A percentile compares a stretch with the other conserved stretches of the same genome.
Conservation (phyloP, 495 filamentous ascomycete genomes). For the Trichoderma orchidacearum region DNA sequence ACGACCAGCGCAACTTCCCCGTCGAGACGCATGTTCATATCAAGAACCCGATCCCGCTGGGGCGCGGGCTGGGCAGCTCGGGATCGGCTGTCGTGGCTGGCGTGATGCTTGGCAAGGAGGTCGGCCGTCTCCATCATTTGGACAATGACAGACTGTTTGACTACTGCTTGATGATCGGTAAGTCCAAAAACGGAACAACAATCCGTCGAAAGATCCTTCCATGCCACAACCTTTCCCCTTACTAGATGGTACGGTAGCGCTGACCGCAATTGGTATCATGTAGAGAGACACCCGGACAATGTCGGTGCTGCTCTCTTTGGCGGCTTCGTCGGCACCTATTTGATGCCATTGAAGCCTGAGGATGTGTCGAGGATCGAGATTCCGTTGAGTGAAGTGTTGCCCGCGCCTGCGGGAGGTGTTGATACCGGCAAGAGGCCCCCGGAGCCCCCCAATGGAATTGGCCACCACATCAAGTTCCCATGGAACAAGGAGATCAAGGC, state of each 20-base stretch:
- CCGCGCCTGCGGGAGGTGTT: constrained; percentile 69
- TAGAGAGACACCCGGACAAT: constrained; percentile 92
- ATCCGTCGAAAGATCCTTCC: background rate
- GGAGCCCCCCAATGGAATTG: constrained; percentile 78
- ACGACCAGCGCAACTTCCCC: constrained; percentile 71
- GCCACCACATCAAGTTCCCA: constrained; percentile 81
- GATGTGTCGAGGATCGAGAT: constrained; percentile 83
- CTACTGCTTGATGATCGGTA: constrained; percentile 86
- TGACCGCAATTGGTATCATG: constrained; percentile 6
- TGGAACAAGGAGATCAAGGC: constrained; percentile 92
- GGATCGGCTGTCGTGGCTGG: constrained; percentile 92
- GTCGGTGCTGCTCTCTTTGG: constrained; percentile 89
- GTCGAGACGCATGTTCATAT: constrained; percentile 80
- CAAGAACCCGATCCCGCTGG: constrained; percentile 82
- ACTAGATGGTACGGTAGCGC: background rate
- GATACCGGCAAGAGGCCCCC: constrained; percentile 77
- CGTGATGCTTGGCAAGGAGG: constrained; percentile 79
- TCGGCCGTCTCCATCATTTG: constrained; percentile 63
- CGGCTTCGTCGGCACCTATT: constrained; percentile 92
- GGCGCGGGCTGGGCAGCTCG: constrained; percentile 80
- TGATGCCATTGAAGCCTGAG: constrained; percentile 75
- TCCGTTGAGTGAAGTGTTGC: constrained; percentile 86
- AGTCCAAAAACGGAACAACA: constrained; percentile 4
- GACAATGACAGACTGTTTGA: constrained; percentile 77
- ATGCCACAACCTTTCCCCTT: background rate